Evolutionary conservation across 106 monocot species (phyloP).

Genomic region (Allium cepa): DNA sequence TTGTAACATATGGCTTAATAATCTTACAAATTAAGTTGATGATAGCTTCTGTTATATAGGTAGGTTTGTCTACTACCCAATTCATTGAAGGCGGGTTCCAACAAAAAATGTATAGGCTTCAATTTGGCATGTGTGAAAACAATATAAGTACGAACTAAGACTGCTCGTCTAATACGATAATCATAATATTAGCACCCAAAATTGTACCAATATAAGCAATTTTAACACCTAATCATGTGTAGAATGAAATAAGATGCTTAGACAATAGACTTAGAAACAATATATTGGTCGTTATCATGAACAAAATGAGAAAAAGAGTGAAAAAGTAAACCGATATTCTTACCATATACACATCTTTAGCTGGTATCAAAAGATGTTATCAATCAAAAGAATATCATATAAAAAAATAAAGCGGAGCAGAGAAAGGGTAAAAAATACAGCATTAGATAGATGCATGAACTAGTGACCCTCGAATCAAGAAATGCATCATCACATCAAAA

Average conservation of each 20-base stretch:
- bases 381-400: background rate
- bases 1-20: background rate
- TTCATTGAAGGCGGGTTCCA: background rate
- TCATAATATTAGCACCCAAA: no score
- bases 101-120: background rate
- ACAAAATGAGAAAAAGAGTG: background rate
- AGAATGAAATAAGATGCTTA: background rate
- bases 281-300: background rate
- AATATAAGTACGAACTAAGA: no score
- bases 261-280: background rate
- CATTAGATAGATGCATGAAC: background rate
- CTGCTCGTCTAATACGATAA: no score
- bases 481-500: background rate
- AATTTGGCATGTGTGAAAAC: background rate
- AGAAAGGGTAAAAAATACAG: background rate
- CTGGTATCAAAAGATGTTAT: background rate
- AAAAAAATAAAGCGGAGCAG: background rate
- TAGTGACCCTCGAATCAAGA: constrained; percentile 2
- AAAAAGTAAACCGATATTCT: background rate
- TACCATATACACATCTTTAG: background rate
- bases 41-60: background rate
- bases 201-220: no score
- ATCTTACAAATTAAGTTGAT: background rate
- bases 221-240: no score
- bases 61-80: background rate